Conservation (phyloP, 495 filamentous ascomycete genomes). For the Apiosordaria backusii region DNA sequence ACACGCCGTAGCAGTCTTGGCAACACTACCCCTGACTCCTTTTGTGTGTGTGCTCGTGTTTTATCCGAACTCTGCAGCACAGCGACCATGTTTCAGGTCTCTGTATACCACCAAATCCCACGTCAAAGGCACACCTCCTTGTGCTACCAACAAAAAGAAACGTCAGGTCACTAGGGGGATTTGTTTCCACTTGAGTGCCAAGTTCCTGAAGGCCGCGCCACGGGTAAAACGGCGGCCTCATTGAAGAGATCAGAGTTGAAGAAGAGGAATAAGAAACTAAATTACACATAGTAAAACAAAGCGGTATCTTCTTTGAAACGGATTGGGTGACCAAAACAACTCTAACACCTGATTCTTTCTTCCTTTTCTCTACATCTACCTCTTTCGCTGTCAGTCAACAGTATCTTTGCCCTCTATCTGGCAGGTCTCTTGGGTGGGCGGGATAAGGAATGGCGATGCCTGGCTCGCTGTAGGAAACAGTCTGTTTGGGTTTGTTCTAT, state of each 20-base stretch:
- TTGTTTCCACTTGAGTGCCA: not conserved
- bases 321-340: not conserved
- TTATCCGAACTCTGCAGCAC: not conserved
- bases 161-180: not conserved
- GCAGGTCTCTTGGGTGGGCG: not conserved
- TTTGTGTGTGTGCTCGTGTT: not conserved
- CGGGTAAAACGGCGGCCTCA: not conserved
- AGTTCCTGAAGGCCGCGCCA: not conserved
- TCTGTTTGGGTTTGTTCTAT: constrained; percentile 2
- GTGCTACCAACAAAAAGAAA: not conserved
- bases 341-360: not conserved
- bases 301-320: not conserved
- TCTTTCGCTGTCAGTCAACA: not conserved
- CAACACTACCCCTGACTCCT: not conserved
- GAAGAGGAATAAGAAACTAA: not conserved
- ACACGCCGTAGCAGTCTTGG: not conserved
- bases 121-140: not conserved
- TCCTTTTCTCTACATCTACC: not conserved
- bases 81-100: not conserved
- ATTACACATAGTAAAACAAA: not conserved
- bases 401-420: not conserved
- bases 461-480: constrained; percentile 10
- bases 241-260: not conserved
- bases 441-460: constrained; percentile 1
- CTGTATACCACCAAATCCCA: not conserved